Conservation (phyloP, 345 rosid genomes). For the Aegle marmelos region DNA sequence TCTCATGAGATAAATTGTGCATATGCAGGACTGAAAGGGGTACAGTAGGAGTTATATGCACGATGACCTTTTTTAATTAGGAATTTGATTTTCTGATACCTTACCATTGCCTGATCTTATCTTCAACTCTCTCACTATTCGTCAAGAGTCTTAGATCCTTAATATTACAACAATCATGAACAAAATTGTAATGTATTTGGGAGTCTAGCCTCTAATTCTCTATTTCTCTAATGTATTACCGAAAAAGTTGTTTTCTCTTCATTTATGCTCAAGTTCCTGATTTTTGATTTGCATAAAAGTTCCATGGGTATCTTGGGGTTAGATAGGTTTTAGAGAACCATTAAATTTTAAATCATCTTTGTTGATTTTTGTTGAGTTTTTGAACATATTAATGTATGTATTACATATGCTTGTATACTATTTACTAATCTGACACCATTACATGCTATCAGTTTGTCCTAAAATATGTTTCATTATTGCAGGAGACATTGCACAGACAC, state of each 20-base stretch:
- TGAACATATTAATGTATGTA: background rate
- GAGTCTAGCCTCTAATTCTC: too few relatives aligned
- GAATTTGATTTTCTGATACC: background rate
- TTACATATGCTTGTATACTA: background rate
- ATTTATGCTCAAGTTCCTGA: background rate
- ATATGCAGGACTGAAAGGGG: background rate
- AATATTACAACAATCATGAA: background rate
- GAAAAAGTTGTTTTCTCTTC: background rate
- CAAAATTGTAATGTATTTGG: too few relatives aligned
- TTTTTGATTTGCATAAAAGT: background rate
- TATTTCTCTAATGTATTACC: too few relatives aligned
- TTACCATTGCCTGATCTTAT: background rate
- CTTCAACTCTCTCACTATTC: background rate
- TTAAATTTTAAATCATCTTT: background rate
- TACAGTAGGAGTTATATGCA: background rate
- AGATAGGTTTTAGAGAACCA: background rate
- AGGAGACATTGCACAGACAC: conserved; percentile 82
- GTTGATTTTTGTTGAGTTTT: background rate
- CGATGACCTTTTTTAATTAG: background rate
- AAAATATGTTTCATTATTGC: conserved; percentile 15
- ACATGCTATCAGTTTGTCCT: background rate
- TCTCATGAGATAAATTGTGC: background rate
- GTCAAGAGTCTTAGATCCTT: background rate
- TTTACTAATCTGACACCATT: background rate
- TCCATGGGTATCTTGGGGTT: background rate